A percentile compares a stretch with the other conserved stretches of the same genome.
phyloP scores from a whole-genome alignment of 176 grass and related monocot genomes.

The Musa itinerans region DNA sequence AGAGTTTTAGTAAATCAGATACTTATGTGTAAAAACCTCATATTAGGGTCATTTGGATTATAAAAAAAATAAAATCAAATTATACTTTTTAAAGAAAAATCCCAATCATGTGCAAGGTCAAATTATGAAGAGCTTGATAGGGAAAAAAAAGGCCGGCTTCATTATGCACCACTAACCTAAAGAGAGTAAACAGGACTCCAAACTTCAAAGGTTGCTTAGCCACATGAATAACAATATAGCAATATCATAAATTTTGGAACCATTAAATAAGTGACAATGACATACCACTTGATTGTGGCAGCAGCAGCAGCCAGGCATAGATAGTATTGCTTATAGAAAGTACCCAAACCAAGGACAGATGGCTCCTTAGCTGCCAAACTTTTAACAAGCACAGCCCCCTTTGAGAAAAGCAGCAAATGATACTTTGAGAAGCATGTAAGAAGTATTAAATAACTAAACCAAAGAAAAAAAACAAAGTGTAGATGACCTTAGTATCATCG shows the following conservation, averaged over 20 bases:
- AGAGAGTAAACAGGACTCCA: too few relatives aligned
- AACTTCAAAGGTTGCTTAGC: too few relatives aligned
- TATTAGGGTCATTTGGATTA: too few relatives aligned
- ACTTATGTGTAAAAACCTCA: too few relatives aligned
- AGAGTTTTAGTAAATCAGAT: too few relatives aligned
- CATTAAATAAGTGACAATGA: neutral
- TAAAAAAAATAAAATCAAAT: too few relatives aligned
- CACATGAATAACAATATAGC: neutral
- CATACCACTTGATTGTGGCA: constrained; percentile 84
- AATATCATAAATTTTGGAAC: neutral
- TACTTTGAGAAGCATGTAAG: neutral
- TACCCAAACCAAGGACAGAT: constrained; percentile 81
- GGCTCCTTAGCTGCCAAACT: constrained; percentile 83
- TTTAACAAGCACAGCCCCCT: constrained; percentile 72
- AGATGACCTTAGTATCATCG: constrained; percentile 79
- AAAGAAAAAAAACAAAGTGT: constrained; percentile 12
- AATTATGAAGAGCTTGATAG: too few relatives aligned
- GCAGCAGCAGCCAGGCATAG: constrained; percentile 76
- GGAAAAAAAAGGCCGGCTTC: too few relatives aligned
- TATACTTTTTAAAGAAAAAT: too few relatives aligned
- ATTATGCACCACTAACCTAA: too few relatives aligned
- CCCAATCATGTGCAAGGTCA: too few relatives aligned
- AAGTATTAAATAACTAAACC: neutral
- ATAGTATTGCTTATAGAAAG: constrained; percentile 92
- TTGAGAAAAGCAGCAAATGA: constrained; percentile 10